Percentiles rank a stretch among this genome's conserved stretches.
phyloP scores from a whole-genome alignment of 148 eudicot species.

The Cornus kousa region DNA sequence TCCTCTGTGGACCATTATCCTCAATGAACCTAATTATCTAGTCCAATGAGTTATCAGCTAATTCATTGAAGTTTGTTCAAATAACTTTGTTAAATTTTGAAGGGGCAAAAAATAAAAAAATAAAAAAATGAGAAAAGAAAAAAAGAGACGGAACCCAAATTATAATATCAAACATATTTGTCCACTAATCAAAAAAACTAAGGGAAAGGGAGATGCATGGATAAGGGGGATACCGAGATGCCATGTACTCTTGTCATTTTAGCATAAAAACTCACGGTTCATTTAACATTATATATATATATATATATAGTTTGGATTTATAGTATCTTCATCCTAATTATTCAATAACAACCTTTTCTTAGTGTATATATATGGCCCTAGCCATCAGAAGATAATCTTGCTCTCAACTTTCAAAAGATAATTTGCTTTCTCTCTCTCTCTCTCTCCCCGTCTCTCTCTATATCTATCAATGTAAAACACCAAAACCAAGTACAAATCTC shows the following conservation, averaged over 20 bases:
- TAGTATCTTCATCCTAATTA: not conserved
- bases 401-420: not conserved
- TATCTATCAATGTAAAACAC: not conserved
- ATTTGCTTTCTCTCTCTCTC: constrained; percentile 9
- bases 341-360: not conserved
- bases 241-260: constrained; percentile 10
- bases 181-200: not conserved
- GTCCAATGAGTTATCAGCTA: not conserved
- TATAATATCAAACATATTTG: not conserved
- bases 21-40: not conserved
- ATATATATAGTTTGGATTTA: not conserved
- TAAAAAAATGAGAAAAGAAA: no score
- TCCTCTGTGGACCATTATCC: no score
- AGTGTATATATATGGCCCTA: not conserved
- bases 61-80: not conserved
- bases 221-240: not conserved
- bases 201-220: not conserved
- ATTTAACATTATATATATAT: not conserved
- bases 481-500: not conserved
- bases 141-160: not conserved
- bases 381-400: constrained; percentile 4
- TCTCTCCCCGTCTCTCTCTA: constrained; percentile 3
- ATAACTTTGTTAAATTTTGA: not conserved
- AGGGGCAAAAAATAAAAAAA: no score
- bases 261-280: constrained; percentile 2